Evolutionary conservation across 148 eudicot genomes (phyloP), one percentile per base, ranked within the genome.

Genomic region (Vaccinium vitisidaea): DNA sequence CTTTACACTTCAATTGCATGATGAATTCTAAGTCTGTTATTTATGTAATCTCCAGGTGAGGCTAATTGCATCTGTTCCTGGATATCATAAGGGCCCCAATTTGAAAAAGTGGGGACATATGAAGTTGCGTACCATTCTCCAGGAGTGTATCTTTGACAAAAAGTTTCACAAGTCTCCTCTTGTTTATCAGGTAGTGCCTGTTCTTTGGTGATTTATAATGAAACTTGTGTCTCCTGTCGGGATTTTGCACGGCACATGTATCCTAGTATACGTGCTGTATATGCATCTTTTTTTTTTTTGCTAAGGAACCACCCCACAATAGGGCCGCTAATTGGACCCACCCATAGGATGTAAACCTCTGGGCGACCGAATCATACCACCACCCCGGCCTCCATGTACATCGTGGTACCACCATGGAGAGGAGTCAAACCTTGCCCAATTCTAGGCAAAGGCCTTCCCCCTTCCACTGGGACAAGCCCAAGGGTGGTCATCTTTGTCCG

Each of bases 101-200:
- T 76, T 96, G 82, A 96, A 86, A 88, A 96, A 91, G 86, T 96
- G 99, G 98, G 99, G 99, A 79, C 99, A 96, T 84, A 93, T 95
- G 92, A 96, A 96, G 89, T 80, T 96, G 54, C 95, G 99, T 14
- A 89, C 94, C 86, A 84, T 95, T 84, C 91, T 96, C 30, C 97
- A 95, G 86, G 90, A 91, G 76, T 91, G 93, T 81, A 85, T 86
- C 79, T 96, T 96, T 70, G 95, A 93, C 81, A 84, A 91, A 58
- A 88, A 91, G 84, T 96, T 96, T 86, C 91, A 90, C 76, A 91
- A 89, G 86, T 92, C 99, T 23, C 94, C 97, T 88, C 91, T 96
- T 83, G 86, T 96, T 85, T 96, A 95, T 89, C 99, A 96, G 99
- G 99, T 96, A 84, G 36, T 9, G 16, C 43, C 61, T 65, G 46